Percentiles rank a stretch among this genome's conserved stretches.
These are phyloP conservation scores for Secale cereale DNA, from an alignment of 176 grass and related monocot species.

Conservation along the genomic window DNA sequence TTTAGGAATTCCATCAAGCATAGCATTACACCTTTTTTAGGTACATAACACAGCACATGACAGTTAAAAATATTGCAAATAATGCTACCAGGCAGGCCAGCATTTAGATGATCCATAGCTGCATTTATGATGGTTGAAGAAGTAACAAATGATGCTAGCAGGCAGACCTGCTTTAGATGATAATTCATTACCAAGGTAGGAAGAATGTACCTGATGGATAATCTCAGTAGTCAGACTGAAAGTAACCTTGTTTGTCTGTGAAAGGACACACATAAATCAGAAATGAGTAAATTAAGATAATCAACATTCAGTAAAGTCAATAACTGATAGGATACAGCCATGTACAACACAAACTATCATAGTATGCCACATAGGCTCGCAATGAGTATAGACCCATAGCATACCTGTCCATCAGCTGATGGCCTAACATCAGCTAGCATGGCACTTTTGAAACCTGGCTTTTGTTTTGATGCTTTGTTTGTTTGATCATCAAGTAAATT, in stretches of 20 bases:
- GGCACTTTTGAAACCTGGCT: slow-evolving; percentile 80
- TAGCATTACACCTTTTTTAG: background rate
- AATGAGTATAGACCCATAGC: slow-evolving; percentile 28
- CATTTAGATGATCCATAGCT: background rate
- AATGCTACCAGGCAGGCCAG: background rate
- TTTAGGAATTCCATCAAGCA: background rate
- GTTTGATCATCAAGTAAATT: slow-evolving; percentile 81
- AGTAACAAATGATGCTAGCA: background rate
- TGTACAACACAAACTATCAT: slow-evolving; percentile 15
- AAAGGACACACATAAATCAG: slow-evolving; percentile 21
- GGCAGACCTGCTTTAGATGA: background rate
- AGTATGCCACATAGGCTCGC: background rate
- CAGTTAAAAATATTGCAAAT: background rate
- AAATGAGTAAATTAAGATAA: slow-evolving; percentile 32
- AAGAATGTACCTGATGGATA: slow-evolving; percentile 72
- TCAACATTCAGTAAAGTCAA: slow-evolving; percentile 9
- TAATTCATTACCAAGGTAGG: slow-evolving; percentile 1
- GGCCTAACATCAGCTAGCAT: slow-evolving; percentile 93
- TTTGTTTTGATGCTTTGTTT: slow-evolving; percentile 67
- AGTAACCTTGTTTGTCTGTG: slow-evolving; percentile 95
- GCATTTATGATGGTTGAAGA: background rate
- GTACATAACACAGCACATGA: background rate
- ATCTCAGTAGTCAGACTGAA: slow-evolving; percentile 92
- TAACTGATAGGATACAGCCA: slow-evolving; percentile 5
- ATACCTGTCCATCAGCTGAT: slow-evolving; percentile 90